Evolutionary conservation across 495 filamentous ascomycete species (phyloP).

Genomic region (Daldinia grandis): DNA sequence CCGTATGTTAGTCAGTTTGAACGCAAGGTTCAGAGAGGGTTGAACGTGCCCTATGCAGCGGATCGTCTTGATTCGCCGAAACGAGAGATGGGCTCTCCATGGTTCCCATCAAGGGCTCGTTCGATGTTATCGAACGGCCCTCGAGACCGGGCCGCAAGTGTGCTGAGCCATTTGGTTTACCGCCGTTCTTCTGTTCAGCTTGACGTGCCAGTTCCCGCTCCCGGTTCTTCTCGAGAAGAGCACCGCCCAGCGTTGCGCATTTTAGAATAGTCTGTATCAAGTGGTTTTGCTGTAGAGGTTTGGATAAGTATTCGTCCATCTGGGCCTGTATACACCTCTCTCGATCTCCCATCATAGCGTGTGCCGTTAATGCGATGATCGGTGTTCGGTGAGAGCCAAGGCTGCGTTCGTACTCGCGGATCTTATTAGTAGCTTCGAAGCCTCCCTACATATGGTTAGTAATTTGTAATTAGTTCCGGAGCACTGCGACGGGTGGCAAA

Average conservation of each 20-base stretch:
- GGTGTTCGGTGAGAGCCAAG: constrained; percentile 81
- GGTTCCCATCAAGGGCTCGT: constrained; percentile 62
- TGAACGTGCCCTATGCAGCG: constrained; percentile 74
- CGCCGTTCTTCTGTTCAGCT: constrained; percentile 43
- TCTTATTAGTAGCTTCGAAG: constrained; percentile 97
- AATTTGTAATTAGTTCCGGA: not conserved
- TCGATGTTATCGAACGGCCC: constrained; percentile 68
- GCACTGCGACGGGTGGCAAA: constrained; percentile 41
- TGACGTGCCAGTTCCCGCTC: constrained; percentile 56
- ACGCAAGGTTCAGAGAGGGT: constrained; percentile 51
- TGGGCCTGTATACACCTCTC: constrained; percentile 98
- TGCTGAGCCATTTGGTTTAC: constrained; percentile 32
- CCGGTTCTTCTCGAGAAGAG: constrained; percentile 75
- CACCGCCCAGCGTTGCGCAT: constrained; percentile 89
- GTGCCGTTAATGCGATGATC: constrained; percentile 96
- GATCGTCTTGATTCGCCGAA: constrained; percentile 70
- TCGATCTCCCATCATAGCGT: constrained; percentile 98
- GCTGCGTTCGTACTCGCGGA: constrained; percentile 90
- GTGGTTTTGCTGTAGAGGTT: constrained; percentile 96
- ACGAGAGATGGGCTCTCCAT: constrained; percentile 69
- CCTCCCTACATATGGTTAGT: constrained; percentile 71
- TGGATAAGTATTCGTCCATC: constrained; percentile 99
- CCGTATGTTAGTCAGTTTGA: constrained; percentile 46
- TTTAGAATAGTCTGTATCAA: constrained; percentile 99
- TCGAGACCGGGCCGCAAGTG: constrained; percentile 48